A percentile compares a stretch with the other conserved stretches of the same genome.
phyloP scores from a whole-genome alignment of 192 early-diverging fungal genomes.

The Funneliformis mosseae region DNA sequence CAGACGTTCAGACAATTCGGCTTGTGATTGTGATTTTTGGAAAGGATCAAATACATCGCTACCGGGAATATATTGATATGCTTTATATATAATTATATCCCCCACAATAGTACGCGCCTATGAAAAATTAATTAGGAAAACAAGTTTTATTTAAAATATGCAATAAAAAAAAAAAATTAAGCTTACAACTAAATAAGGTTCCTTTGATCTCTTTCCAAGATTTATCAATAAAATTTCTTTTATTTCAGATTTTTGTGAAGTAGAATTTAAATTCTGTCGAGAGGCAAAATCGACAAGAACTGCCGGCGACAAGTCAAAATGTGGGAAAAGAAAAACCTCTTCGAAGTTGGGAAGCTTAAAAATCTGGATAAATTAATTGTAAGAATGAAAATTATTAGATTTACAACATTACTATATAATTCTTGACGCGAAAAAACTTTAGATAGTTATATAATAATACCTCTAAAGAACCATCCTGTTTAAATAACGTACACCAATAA shows the following conservation, averaged over 20 bases:
- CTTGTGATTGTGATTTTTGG: slow-evolving; percentile 24
- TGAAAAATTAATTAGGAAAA: background rate
- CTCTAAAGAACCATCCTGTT: slow-evolving; percentile 65
- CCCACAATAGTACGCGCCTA: slow-evolving; percentile 64
- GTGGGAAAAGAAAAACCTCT: slow-evolving; percentile 58
- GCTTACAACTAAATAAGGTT: slow-evolving; percentile 74
- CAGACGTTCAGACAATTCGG: slow-evolving; percentile 51
- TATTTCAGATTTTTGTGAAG: slow-evolving; percentile 52
- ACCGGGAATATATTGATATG: slow-evolving; percentile 55
- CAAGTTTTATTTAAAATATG: background rate
- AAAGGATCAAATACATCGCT: slow-evolving; percentile 32
- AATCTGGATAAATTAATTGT: slow-evolving; percentile 40
- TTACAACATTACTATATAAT: background rate
- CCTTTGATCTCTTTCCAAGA: slow-evolving; percentile 59
- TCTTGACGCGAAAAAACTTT: background rate
- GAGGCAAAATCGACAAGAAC: slow-evolving; percentile 54
- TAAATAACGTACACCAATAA: slow-evolving; percentile 69
- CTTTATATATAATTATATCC: slow-evolving; percentile 76
- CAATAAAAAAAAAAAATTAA: background rate
- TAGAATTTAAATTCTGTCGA: slow-evolving; percentile 43
- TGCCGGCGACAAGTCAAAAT: slow-evolving; percentile 61
- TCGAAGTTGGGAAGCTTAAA: slow-evolving; percentile 58
- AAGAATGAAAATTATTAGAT: background rate
- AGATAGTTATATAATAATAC: slow-evolving; percentile 37
- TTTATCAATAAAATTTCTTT: slow-evolving; percentile 70